phyloP scores from a whole-genome alignment of 805 yeast species.

The Lipomyces mesembrius region DNA sequence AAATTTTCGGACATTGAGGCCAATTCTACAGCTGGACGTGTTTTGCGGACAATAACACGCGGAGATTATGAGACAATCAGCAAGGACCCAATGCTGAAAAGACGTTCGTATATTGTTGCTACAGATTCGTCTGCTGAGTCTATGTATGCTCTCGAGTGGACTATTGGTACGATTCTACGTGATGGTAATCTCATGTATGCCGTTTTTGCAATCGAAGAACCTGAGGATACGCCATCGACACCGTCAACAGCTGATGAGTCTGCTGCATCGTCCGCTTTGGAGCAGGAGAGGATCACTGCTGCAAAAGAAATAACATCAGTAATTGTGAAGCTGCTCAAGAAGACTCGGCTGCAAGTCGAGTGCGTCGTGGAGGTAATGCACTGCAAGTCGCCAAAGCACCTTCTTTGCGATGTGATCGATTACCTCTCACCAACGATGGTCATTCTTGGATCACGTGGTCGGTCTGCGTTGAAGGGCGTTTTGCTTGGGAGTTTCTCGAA shows the following conservation, averaged over 20 bases:
- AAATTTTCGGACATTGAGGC: conserved; percentile 61
- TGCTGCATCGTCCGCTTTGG: conserved; percentile 42
- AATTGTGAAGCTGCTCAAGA: conserved; percentile 54
- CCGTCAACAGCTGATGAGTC: conserved; percentile 7
- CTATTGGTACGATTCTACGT: conserved; percentile 79
- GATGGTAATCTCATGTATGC: conserved; percentile 83
- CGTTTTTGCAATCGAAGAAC: conserved; percentile 51
- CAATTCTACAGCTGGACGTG: conserved; percentile 58
- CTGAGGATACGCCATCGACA: conserved; percentile 34
- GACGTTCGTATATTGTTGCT: conserved; percentile 73
- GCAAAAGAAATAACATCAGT: conserved; percentile 50
- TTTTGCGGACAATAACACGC: conserved; percentile 70
- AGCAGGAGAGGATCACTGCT: conserved; percentile 48
- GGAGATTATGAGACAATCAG: conserved; percentile 63
- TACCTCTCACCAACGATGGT: conserved; percentile 74
- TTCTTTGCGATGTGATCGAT: conserved; percentile 70
- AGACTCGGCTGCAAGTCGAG: conserved; percentile 73
- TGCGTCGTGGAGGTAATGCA: conserved; percentile 74
- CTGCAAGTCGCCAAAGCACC: conserved; percentile 74
- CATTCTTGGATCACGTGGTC: conserved; percentile 76
- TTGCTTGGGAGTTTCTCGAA: conserved; percentile 73
- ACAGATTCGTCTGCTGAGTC: conserved; percentile 85
- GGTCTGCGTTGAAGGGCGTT: conserved; percentile 72
- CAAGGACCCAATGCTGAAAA: conserved; percentile 33
- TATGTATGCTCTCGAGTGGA: conserved; percentile 82